Evolutionary conservation across 192 early-diverging fungal genomes (phyloP).

Genomic region (Rhizoclosmatium globosum): DNA sequence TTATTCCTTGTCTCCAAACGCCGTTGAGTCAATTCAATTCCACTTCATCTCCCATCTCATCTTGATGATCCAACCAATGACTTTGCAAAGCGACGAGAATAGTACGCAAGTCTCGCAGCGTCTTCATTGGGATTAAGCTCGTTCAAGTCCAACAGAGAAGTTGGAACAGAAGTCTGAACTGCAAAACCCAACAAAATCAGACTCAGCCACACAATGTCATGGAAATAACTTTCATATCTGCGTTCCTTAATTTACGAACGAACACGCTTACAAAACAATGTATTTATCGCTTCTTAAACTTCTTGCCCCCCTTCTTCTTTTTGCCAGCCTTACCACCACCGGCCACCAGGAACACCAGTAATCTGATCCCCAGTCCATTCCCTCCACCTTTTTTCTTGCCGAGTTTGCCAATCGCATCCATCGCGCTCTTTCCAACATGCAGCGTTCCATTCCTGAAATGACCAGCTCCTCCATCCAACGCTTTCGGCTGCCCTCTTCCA

Average conservation of each 20-base stretch:
- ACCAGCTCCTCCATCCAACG: slow-evolving; percentile 23
- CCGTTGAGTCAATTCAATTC: no score
- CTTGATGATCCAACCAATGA: slow-evolving; percentile 3
- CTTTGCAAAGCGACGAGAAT: slow-evolving; percentile 1
- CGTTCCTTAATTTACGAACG: no score
- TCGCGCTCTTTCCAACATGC: slow-evolving; percentile 21
- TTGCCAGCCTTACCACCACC: not conserved
- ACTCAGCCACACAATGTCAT: no score
- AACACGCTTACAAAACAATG: no score
- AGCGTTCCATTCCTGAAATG: slow-evolving; percentile 26
- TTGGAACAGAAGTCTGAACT: no score
- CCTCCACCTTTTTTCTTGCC: not conserved
- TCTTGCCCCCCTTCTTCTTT: slow-evolving; percentile 21
- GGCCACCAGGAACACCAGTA: not conserved
- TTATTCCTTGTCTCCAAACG: no score
- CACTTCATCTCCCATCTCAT: no score
- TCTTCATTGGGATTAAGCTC: slow-evolving; percentile 9
- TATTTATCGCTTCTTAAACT: slow-evolving; percentile 22
- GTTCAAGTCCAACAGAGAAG: slow-evolving; percentile 6
- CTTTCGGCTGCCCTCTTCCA: not conserved
- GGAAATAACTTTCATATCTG: no score
- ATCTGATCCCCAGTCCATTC: slow-evolving; percentile 22
- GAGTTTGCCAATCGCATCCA: slow-evolving; percentile 1
- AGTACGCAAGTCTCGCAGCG: slow-evolving; percentile 4
- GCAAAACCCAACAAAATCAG: no score